Base-by-base conservation (phyloP, 257 asterid species). In the Salvia hispanica region DNA sequence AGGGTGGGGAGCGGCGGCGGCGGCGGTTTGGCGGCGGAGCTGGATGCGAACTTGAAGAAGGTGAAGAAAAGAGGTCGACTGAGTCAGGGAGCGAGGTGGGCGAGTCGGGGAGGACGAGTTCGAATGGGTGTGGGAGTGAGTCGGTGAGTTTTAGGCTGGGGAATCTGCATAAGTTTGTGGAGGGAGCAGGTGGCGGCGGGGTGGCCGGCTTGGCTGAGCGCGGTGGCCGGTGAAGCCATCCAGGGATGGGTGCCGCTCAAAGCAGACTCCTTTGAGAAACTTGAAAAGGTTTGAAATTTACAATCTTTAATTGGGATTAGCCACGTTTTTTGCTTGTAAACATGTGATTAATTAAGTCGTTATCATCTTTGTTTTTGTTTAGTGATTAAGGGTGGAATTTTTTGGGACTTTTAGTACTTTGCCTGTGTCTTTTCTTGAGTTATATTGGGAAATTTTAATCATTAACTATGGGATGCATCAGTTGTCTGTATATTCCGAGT, bases 201-300 rank as follows among this genome's bases (percentile, higher is more conserved):
- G 4, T 91, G 98, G 98, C 98, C 96, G 64, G 86, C 90, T 74
- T 92, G 98, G 98, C 91, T 92, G 71, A 85, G 84, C 79, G 94
- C 92, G 72, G 96, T 92, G 65, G 98, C 98, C 55, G 89, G 94
- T 10, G 98, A 92, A 83, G 95, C 98, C 60, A 87, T 92, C 77
- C 94, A 92, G 34, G 98, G 98, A 6, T 92, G 96, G 98, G 86
- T 92, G 58, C 96, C 96, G 0, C 93, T 83, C n/a, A 76, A 71
- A 67, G 86, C 95, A 1, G 98, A 92, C 70, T 82, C 90, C 11
- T 92, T 77, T 63, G 92, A 92, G 81, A 92, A 92, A 75, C 96
- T 89, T 15, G 98, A 92, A 74, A 92, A 92, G 96, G 98, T 88
- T 58, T 57, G 18, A 56, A 56, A 6, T 56, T 28, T 56, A n/a